A percentile compares a stretch with the other conserved stretches of the same genome.
phyloP scores from a whole-genome alignment of 495 filamentous ascomycete species.

The Corynascus novoguineensis region DNA sequence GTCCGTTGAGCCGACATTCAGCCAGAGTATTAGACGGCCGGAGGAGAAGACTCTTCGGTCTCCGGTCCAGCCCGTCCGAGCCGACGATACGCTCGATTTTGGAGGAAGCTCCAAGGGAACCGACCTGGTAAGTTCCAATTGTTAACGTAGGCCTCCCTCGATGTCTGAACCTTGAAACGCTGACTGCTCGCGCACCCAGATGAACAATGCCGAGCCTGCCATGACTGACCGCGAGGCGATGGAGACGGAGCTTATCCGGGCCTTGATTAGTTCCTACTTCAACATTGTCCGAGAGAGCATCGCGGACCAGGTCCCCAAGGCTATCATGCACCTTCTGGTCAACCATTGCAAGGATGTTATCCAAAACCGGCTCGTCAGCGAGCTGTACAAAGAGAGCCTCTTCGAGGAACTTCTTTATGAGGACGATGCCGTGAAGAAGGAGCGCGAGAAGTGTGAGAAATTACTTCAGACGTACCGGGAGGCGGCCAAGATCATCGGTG shows the following conservation, averaged over 20 bases:
- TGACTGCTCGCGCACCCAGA: constrained; percentile 33
- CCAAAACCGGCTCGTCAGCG: constrained; percentile 91
- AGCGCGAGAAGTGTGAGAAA: constrained; percentile 96
- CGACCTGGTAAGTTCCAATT: constrained; percentile 54
- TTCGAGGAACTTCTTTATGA: constrained; percentile 95
- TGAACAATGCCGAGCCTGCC: constrained; percentile 61
- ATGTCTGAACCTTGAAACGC: constrained; percentile 12
- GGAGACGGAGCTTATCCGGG: constrained; percentile 94
- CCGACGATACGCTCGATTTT: constrained; percentile 36
- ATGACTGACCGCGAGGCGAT: constrained; percentile 92
- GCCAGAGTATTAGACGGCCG: constrained; percentile 72
- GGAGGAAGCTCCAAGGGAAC: constrained; percentile 19
- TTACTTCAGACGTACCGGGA: constrained; percentile 90
- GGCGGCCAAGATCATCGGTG: constrained; percentile 94
- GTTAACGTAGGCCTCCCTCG: not conserved
- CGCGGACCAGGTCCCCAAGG: constrained; percentile 96
- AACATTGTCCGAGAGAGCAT: constrained; percentile 97
- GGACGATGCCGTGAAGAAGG: constrained; percentile 93
- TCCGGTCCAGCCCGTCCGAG: constrained; percentile 28
- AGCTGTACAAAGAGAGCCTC: constrained; percentile 88
- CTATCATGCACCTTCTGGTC: constrained; percentile 96
- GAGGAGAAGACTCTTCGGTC: constrained; percentile 55
- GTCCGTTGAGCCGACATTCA: constrained; percentile 70
- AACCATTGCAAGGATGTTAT: constrained; percentile 97
- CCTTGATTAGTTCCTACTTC: constrained; percentile 95